phyloP scores from a whole-genome alignment of 2,329 filamentous ascomycete genomes.

The Xylaria sp. region DNA sequence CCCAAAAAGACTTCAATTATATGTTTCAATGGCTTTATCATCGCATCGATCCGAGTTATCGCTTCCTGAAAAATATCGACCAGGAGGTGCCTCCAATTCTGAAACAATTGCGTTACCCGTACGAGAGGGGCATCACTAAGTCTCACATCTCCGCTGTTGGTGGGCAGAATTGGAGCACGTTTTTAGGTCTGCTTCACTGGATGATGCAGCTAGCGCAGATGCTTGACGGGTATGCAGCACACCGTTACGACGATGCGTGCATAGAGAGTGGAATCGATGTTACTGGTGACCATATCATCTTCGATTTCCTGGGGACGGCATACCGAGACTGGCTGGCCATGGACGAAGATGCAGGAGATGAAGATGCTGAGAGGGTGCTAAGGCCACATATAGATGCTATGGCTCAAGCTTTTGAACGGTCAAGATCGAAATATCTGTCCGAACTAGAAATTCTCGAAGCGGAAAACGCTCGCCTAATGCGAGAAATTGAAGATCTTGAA shows the following conservation, averaged over 20 bases:
- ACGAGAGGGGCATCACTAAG: constrained; percentile 94
- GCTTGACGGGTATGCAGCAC: constrained; percentile 80
- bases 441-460: constrained; percentile 86
- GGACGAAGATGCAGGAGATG: constrained; percentile 85
- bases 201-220: constrained; percentile 98
- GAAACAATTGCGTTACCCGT: constrained; percentile 93
- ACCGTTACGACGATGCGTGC: constrained; percentile 89
- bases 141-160: constrained; percentile 94
- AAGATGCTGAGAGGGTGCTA: constrained; percentile 79
- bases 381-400: constrained; percentile 86
- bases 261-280: constrained; percentile 88
- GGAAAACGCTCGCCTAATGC: constrained; percentile 78
- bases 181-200: constrained; percentile 94
- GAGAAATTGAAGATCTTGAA: constrained; percentile 88
- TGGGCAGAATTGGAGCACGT: constrained; percentile 95
- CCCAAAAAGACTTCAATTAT: constrained; percentile 96
- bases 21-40: constrained; percentile 99
- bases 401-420: constrained; percentile 83
- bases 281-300: constrained; percentile 88
- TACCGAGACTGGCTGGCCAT: constrained; percentile 95
- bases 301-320: constrained; percentile 85
- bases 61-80: constrained; percentile 93
- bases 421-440: constrained; percentile 83
- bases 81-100: constrained; percentile 91
- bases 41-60: constrained; percentile 91